Percentiles rank a stretch among this genome's conserved stretches.
Evolutionary conservation across 129 eudicot genomes (phyloP).

Genomic region (Heracleum sosnowskyi): DNA sequence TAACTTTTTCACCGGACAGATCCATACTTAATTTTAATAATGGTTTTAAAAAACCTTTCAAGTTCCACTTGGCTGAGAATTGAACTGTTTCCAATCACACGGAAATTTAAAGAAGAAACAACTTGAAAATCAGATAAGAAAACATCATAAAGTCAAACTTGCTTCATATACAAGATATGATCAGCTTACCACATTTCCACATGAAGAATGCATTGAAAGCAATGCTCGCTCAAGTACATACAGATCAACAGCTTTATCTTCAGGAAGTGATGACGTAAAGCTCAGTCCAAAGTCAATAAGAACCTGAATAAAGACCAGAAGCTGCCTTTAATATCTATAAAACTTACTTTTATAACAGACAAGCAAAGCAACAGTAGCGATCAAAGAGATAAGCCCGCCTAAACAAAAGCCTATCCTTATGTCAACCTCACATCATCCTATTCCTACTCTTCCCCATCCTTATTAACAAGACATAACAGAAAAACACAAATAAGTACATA

Average conservation of each 20-base stretch:
- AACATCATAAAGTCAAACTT: not conserved
- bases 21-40: too few relatives aligned
- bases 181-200: slow-evolving; percentile 85
- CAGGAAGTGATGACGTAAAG: slow-evolving; percentile 82
- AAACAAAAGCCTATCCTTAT: too few relatives aligned
- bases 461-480: too few relatives aligned
- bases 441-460: too few relatives aligned
- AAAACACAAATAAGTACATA: too few relatives aligned
- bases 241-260: slow-evolving; percentile 97
- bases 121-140: not conserved
- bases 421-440: too few relatives aligned
- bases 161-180: not conserved
- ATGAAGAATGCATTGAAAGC: slow-evolving; percentile 98
- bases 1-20: not conserved
- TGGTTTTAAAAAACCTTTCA: not conserved
- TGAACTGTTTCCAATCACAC: not conserved
- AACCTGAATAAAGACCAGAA: slow-evolving; percentile 32
- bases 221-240: slow-evolving; percentile 93
- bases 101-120: not conserved
- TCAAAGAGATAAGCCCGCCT: not conserved
- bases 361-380: not conserved
- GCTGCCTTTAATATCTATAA: not conserved
- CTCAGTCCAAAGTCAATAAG: slow-evolving; percentile 90
- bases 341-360: not conserved
- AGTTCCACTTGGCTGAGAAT: not conserved